Percentiles rank a stretch among this genome's conserved stretches.
Evolutionary conservation across 805 yeast genomes (phyloP).

Genomic region (Wickerhamomyces chambardii): DNA sequence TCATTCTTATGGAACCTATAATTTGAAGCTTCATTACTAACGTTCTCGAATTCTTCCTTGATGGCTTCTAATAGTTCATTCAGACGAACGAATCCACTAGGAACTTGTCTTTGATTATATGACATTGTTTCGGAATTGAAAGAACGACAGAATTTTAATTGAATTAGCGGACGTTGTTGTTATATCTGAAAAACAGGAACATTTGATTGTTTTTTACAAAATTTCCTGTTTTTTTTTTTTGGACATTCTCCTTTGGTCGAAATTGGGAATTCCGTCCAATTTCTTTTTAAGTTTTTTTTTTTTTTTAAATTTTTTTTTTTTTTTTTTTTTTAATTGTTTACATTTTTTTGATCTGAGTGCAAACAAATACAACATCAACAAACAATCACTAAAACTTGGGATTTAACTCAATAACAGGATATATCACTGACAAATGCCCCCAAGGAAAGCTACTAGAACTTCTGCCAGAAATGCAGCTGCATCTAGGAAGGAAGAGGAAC

Average conservation of each 20-base stretch:
- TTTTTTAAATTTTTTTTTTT: too few species aligned
- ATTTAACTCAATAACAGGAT: too few species aligned
- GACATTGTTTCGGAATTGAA: conserved; percentile 13
- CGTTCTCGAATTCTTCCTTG: conserved; percentile 82
- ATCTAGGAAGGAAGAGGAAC: conserved; percentile 2
- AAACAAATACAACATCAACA: background rate
- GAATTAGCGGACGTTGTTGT: background rate
- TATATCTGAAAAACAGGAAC: background rate
- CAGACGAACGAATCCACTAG: conserved; percentile 26
- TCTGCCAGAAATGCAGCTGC: conserved; percentile 2
- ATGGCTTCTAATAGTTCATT: conserved; percentile 86
- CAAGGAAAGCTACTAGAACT: conserved; percentile 6
- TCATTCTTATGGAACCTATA: conserved; percentile 90
- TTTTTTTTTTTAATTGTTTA: too few species aligned
- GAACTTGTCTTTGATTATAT: conserved; percentile 18
- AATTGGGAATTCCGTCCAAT: too few species aligned
- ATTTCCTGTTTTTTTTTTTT: too few species aligned
- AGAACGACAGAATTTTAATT: too few species aligned
- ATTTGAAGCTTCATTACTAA: conserved; percentile 76
- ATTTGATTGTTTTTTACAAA: background rate
- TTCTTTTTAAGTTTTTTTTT: too few species aligned
- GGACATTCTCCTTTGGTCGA: too few species aligned
- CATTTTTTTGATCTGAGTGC: too few species aligned
- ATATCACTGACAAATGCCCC: conserved; percentile 7
- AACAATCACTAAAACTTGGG: background rate